Evolutionary conservation across 2,329 filamentous ascomycete species (phyloP).

Genomic region (Neonectria neomacrospora): DNA sequence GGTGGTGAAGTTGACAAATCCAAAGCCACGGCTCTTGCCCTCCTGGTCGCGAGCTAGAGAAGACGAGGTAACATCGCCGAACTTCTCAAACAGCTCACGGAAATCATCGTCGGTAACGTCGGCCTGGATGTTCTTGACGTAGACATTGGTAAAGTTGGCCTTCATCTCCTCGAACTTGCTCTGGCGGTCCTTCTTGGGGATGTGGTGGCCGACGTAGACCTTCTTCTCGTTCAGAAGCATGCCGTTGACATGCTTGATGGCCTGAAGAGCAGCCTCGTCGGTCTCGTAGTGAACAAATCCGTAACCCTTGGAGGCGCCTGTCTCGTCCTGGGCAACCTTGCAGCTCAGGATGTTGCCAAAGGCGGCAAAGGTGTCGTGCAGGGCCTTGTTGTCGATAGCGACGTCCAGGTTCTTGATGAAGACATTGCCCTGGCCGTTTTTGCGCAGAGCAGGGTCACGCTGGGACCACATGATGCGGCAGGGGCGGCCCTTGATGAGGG

Average conservation of each 20-base stretch:
- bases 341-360: conserved; percentile 99
- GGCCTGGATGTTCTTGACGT: conserved; percentile 95
- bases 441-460: conserved; percentile 97
- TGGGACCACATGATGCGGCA: conserved; percentile 99
- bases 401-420: conserved; percentile 99
- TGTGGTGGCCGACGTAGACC: conserved; percentile 98
- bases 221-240: conserved; percentile 99
- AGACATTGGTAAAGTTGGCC: conserved; percentile 99
- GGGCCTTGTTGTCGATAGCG: conserved; percentile 99
- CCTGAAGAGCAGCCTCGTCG: conserved; percentile 93
- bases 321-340: conserved; percentile 99
- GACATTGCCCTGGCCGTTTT: conserved; percentile 98
- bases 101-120: conserved; percentile 95
- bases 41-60: conserved; percentile 90
- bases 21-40: conserved; percentile 94
- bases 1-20: conserved; percentile 94
- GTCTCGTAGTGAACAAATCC: conserved; percentile 99
- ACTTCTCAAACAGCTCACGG: conserved; percentile 90
- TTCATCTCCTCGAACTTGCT: conserved; percentile 99
- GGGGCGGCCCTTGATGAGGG: conserved; percentile 96
- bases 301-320: conserved; percentile 96
- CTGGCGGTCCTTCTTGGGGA: conserved; percentile 99
- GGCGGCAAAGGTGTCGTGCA: conserved; percentile 98
- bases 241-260: conserved; percentile 99
- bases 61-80: conserved; percentile 93